Evolutionary conservation across 176 grass and related monocot genomes (phyloP), one percentile per base, ranked within the genome.

Genomic region (Microstegium vimineum): DNA sequence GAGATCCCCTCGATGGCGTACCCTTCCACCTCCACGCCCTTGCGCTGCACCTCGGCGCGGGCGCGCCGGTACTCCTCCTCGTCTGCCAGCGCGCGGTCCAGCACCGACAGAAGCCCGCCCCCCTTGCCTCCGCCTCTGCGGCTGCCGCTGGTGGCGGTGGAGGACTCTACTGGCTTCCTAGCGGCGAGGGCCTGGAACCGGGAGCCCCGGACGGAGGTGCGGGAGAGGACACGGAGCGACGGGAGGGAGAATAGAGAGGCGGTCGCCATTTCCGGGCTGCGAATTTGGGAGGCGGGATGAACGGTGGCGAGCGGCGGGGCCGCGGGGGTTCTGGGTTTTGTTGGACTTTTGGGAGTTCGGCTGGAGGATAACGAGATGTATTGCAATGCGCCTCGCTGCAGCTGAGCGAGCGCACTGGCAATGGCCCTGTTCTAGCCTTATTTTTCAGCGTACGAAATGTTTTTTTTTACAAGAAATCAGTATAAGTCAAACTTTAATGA

Each of bases 51-150:
- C 90, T 93, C 90, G 34, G 90, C 86, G 11, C 96, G 88, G 56
- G 92, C 96, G 38, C 88, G 88, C 65, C 96, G 93, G 83, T 98
- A 98, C 88, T 91, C 93, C 83, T 98, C 95, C 72, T 98, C 95
- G 75, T 93, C 90, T 8, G 81, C 88, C 85, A 95, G 72, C 33
- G 89, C 89, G 83, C 87, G 85, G 90, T 95, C 92, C 34, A 98
- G 71, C 76, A 95, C 83, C 37, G 93, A 93, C 22, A 98, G 84
- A 38, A 93, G 64, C 14, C 90, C 87, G 26, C 67, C 57, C 35
- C 52, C 82, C 14, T 57, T 66, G 11, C 52, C 41, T 2, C 74
- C 28, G 10, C 80, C 57, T 59, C 84, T 28, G 63, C 78, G 62
- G 23, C 28, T 46, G 16, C 45, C 28, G 10, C 15, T 76, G 76